Evolutionary conservation across 495 filamentous ascomycete species (phyloP), one percentile per base, ranked within the genome.

Genomic region (Penicillium egyptiacum): DNA sequence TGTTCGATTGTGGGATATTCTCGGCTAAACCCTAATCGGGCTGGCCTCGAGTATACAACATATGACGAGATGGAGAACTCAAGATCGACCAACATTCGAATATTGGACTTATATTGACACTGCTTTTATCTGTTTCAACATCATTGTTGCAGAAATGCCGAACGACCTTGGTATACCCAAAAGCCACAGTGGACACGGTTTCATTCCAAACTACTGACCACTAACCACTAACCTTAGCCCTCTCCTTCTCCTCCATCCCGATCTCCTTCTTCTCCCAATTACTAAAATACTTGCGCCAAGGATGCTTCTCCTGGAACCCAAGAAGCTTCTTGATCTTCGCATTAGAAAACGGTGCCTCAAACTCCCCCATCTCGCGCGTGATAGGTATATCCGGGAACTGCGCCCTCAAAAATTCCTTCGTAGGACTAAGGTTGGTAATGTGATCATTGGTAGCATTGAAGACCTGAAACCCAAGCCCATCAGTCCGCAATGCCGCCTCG

Each of bases 371-470:
- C 57, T 79, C 70, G 48, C 79, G 67, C 55, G 69, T 76, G 31
- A 84, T 71, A n/a, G 70, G 68, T 43, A 67, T 75, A 39, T 72
- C 60, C 8, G 79, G 80, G 57, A 61, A 74, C 12, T 60, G 55
- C 53, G 77, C 56, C 53, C 57, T 63, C 31, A 81, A 78, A 31
- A 80, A 74, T 39, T 70, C 68, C 55, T 53, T 47, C 25, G 62
- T 63, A 3, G 28, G 48, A n/a, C 11, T 54, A 4, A 48, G 12
- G 47, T 61, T 66, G 10, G 81, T 82, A 39, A 82, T 83, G 0
- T 74, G 75, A 63, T 81, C 75, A 60, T 84, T 86, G 4, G 79
- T 82, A 19, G 80, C 81, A 65, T 85, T 86, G 66, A 86, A 84
- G 0, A 84, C 65, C 58, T 84, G 80, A 49, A 81, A 84, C 1